These are phyloP conservation scores for Annulohypoxylon nitens DNA, from an alignment of 495 filamentous ascomycete species.

Conservation along the genomic window DNA sequence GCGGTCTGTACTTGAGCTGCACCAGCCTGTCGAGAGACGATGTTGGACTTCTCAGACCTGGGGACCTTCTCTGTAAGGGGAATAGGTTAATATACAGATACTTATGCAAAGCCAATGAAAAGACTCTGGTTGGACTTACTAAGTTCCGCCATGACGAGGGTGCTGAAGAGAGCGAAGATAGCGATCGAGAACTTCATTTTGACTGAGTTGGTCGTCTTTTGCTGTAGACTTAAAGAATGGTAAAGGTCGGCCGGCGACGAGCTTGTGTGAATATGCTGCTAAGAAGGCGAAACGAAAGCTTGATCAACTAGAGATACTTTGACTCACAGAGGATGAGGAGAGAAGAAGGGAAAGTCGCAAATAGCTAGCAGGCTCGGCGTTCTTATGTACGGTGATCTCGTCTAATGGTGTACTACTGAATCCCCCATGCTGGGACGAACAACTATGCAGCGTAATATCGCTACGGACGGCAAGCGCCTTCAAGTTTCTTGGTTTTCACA, in stretches of 20 bases:
- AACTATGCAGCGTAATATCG: neutral
- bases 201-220: conserved; percentile 46
- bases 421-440: conserved; percentile 13
- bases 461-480: conserved; percentile 27
- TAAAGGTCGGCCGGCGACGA: conserved; percentile 65
- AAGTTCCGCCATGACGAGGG: conserved; percentile 60
- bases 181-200: conserved; percentile 67
- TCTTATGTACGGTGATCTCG: conserved; percentile 36
- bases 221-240: conserved; percentile 37
- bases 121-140: conserved; percentile 23
- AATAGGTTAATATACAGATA: conserved; percentile 20
- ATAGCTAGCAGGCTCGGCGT: conserved; percentile 3
- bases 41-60: conserved; percentile 33
- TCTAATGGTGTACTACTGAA: conserved; percentile 9
- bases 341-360: conserved; percentile 11
- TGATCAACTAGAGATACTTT: conserved; percentile 39
- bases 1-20: conserved; percentile 50
- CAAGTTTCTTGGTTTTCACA: conserved; percentile 16
- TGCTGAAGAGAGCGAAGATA: conserved; percentile 60
- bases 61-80: conserved; percentile 40
- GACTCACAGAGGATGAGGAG: conserved; percentile 42
- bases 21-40: conserved; percentile 49
- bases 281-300: conserved; percentile 43
- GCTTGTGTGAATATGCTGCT: conserved; percentile 48
- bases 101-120: neutral